These are phyloP conservation scores for Suhomyces vadensis DNA, from an alignment of 805 yeast species.

Conservation along the genomic window DNA sequence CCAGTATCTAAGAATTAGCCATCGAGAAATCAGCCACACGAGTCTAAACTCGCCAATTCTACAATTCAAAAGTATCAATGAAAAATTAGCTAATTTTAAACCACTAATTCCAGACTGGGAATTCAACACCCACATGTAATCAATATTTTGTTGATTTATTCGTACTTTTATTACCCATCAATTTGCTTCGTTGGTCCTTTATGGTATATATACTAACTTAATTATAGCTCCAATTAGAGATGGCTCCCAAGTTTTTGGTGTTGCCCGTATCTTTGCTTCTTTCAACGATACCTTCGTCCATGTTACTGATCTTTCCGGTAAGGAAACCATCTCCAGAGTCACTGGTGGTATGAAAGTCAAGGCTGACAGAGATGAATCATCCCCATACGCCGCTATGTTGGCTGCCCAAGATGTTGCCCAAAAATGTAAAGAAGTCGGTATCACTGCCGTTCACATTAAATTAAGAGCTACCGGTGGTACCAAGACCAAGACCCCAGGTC, in stretches of 20 bases:
- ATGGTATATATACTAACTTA: not conserved
- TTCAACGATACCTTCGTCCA: slow-evolving; percentile 99
- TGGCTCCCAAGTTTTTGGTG: slow-evolving; percentile 99
- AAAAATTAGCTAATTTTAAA: too few species aligned
- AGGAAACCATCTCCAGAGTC: slow-evolving; percentile 99
- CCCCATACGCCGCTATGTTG: slow-evolving; percentile 99
- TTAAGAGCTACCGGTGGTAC: slow-evolving; percentile 99
- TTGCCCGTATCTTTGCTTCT: slow-evolving; percentile 99
- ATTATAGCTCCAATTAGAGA: slow-evolving; percentile 60
- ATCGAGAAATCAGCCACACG: not conserved
- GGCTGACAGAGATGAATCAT: slow-evolving; percentile 99
- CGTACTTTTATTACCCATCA: too few species aligned
- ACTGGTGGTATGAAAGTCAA: slow-evolving; percentile 99
- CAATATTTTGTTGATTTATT: too few species aligned
- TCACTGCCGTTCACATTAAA: slow-evolving; percentile 98
- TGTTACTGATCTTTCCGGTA: slow-evolving; percentile 98
- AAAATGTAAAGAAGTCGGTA: slow-evolving; percentile 99
- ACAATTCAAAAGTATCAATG: too few species aligned
- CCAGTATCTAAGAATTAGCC: not conserved
- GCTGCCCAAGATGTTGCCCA: slow-evolving; percentile 99
- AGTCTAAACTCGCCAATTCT: too few species aligned
- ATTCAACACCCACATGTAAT: too few species aligned
- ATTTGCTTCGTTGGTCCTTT: not conserved
- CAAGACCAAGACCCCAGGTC: slow-evolving; percentile 99
- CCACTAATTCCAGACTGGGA: too few species aligned